Percentiles rank a stretch among this genome's conserved stretches.
phyloP scores from a whole-genome alignment of 2,329 filamentous ascomycete species.

The Colletotrichum sp. region DNA sequence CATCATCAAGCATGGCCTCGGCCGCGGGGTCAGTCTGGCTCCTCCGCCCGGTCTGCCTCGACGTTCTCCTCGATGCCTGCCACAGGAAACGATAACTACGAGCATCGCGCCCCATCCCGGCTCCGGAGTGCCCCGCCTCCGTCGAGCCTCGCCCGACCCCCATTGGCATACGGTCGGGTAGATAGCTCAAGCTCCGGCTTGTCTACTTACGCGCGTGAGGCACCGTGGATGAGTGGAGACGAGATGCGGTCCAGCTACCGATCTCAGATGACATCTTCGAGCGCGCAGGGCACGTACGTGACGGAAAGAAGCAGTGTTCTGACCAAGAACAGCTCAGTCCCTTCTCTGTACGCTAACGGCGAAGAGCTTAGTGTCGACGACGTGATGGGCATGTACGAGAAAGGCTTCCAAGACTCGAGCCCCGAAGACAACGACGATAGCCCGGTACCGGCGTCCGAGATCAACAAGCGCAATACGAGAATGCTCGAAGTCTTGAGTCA shows the following conservation, averaged over 20 bases:
- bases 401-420: slow-evolving; percentile 58
- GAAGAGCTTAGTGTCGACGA: slow-evolving; percentile 69
- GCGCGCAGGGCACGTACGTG: slow-evolving; percentile 63
- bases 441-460: slow-evolving; percentile 44
- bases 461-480: slow-evolving; percentile 37
- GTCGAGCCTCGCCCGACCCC: slow-evolving; percentile 31
- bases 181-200: slow-evolving; percentile 41
- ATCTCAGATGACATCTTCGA: slow-evolving; percentile 60
- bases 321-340: slow-evolving; percentile 79
- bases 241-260: slow-evolving; percentile 61
- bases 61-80: slow-evolving; percentile 49
- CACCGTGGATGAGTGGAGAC: slow-evolving; percentile 53
- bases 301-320: slow-evolving; percentile 84
- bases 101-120: slow-evolving; percentile 31
- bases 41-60: slow-evolving; percentile 51
- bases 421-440: slow-evolving; percentile 33
- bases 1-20: slow-evolving; percentile 41
- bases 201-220: slow-evolving; percentile 34
- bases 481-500: slow-evolving; percentile 47
- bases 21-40: slow-evolving; percentile 50
- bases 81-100: slow-evolving; percentile 45
- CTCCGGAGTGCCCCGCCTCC: slow-evolving; percentile 30
- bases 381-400: slow-evolving; percentile 74
- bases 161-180: slow-evolving; percentile 27
- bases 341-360: slow-evolving; percentile 58